Percentiles rank a stretch among this genome's conserved stretches.
Conservation (phyloP, 805 yeast species). For the Dipodascopsis tothii region DNA sequence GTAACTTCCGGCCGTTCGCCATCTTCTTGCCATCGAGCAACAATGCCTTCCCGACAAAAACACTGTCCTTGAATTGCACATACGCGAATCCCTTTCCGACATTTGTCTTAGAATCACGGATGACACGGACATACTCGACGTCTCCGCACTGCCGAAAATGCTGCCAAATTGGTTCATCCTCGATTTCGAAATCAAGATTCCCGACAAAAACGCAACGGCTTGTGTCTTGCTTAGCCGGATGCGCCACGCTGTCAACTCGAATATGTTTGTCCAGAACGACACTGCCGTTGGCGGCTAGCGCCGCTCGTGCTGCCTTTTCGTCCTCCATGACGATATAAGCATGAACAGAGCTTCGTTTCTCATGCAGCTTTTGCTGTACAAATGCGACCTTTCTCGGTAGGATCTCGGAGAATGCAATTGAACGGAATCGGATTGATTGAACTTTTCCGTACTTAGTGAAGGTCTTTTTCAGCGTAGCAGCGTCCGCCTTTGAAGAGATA, state of each 20-base stretch:
- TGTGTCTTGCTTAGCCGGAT: constrained; percentile 79
- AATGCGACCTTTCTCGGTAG: constrained; percentile 90
- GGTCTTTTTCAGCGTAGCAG: constrained; percentile 8
- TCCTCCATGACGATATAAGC: constrained; percentile 73
- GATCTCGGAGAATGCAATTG: constrained; percentile 79
- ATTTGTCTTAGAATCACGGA: constrained; percentile 88
- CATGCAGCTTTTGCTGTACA: constrained; percentile 68
- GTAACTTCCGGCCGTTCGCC: constrained; percentile 48
- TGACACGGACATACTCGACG: constrained; percentile 80
- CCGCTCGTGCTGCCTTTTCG: constrained; percentile 42
- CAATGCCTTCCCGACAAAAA: constrained; percentile 74
- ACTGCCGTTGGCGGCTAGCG: constrained; percentile 53
- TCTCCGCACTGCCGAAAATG: constrained; percentile 63
- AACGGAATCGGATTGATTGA: constrained; percentile 80
- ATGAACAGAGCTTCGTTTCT: constrained; percentile 71
- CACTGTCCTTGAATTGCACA: constrained; percentile 63
- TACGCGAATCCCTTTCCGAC: constrained; percentile 97
- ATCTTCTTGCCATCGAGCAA: constrained; percentile 64
- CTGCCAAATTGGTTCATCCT: constrained; percentile 81
- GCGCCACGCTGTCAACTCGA: constrained; percentile 87
- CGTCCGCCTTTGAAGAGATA: constrained; percentile 31
- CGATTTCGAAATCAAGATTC: constrained; percentile 84
- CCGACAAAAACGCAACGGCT: constrained; percentile 86
- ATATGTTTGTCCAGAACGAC: constrained; percentile 67
- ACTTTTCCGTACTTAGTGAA: constrained; percentile 40